These are phyloP conservation scores for Eimeria tenella DNA, from an alignment of 169 alveolate species.

Conservation along the genomic window DNA sequence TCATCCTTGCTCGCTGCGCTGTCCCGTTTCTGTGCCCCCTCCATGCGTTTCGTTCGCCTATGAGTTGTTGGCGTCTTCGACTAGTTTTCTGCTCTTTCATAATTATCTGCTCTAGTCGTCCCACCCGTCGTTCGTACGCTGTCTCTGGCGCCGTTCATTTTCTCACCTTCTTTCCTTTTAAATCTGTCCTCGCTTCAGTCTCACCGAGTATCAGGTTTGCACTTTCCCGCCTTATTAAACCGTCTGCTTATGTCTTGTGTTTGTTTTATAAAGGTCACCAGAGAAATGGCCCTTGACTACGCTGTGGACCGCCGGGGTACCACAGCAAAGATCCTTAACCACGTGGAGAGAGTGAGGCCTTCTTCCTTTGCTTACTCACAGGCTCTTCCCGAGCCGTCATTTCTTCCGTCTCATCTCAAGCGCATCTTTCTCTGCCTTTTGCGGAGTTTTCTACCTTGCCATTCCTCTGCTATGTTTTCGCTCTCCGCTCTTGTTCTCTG, in stretches of 20 bases:
- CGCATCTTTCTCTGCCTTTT: background rate
- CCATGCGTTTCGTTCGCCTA: background rate
- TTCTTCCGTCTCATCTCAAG: background rate
- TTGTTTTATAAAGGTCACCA: conserved; percentile 79
- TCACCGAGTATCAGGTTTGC: background rate
- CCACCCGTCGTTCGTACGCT: background rate
- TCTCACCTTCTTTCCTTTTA: background rate
- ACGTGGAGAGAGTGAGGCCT: conserved; percentile 82
- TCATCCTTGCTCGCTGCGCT: background rate
- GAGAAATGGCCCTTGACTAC: conserved; percentile 86
- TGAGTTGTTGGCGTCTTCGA: background rate
- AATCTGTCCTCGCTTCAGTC: conserved; percentile 2
- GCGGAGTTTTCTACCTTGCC: too few relatives aligned
- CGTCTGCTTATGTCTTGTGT: too few relatives aligned
- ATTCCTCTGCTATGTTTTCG: too few relatives aligned
- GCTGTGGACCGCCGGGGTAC: conserved; percentile 85
- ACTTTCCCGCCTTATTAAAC: too few relatives aligned
- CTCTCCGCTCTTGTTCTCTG: too few relatives aligned
- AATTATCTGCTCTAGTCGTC: background rate
- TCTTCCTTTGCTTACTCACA: background rate
- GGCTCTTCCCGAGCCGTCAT: background rate
- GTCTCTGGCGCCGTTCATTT: background rate
- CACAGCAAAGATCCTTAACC: conserved; percentile 84
- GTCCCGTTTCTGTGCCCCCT: background rate
- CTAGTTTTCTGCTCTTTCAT: background rate